Base-by-base conservation (phyloP, 2,329 filamentous ascomycete species). In the Xylariaceae sp. region DNA sequence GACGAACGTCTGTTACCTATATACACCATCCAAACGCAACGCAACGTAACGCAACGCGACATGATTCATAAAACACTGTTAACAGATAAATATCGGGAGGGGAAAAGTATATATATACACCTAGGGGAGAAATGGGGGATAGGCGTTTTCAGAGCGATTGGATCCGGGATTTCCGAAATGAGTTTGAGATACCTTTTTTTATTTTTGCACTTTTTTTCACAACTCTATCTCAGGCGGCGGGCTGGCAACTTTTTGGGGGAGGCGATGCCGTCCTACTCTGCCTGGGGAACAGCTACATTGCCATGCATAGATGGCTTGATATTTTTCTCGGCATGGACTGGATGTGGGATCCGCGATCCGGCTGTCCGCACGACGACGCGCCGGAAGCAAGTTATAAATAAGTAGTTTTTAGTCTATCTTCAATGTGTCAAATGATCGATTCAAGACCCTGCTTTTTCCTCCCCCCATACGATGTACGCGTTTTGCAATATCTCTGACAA, bases 181-280 rank as follows among this genome's bases (percentile, higher is more conserved):
- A 47, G 54, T 60, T 64, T 45, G 59, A 66, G 66, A 68, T 68
- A 68, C 65, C 66, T 68, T 54, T 57, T 50, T 62, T 55, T 9
- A 26, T 9, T 58, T 54, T 45, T 20, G 49, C 54, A 58, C 55
- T 60, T 63, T 56, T 57, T n/a, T 51, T 52, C 41, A 56, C 48
- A 44, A 49, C 19, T 43, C 48, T 48, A 37, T 56, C 57, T 20
- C 42, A 21, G 50, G 57, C 57, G 52, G 44, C 52, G 54, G 48
- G 51, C 45, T 43, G 40, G 47, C 9, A 26, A 29, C 47, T 50
- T 23, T 19, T 40, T 41, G 29, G 46, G 23, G n/a, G n/a, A n/a
- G n/a, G n/a, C n/a, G n/a, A 26, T 9, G 23, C 23, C 23, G 4
- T 26, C 4, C 23, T 9, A 4, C 23, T 9, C 23, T 26, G 23